These are phyloP conservation scores for Dendrocalamus latiflorus DNA, from an alignment of 202 grass and related monocot genomes.

Conservation along the genomic window DNA sequence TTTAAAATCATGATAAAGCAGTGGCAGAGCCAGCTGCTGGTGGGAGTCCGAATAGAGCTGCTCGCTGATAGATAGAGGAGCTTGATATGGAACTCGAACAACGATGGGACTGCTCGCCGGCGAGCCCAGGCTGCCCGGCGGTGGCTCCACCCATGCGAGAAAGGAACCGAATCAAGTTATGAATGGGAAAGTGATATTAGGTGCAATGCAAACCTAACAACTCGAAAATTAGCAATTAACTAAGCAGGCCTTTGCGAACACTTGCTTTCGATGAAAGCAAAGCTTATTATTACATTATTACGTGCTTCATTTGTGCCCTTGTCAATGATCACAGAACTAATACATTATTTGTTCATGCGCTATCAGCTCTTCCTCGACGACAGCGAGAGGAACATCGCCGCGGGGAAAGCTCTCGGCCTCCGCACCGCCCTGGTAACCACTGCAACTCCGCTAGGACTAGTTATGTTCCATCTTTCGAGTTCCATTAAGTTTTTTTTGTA, in stretches of 20 bases:
- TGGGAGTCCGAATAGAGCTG: too few relatives aligned
- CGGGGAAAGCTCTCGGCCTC: too few relatives aligned
- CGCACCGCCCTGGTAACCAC: slow-evolving; percentile 68
- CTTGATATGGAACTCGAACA: too few relatives aligned
- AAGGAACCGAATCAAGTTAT: not conserved
- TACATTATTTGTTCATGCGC: not conserved
- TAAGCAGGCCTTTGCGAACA: not conserved
- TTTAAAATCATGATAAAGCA: too few relatives aligned
- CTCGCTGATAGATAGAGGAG: too few relatives aligned
- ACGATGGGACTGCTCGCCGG: too few relatives aligned
- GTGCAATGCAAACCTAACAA: not conserved
- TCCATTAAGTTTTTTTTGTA: too few relatives aligned
- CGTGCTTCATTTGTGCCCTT: not conserved
- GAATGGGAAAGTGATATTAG: slow-evolving; percentile 14
- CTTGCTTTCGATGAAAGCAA: slow-evolving; percentile 12
- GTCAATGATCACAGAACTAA: not conserved
- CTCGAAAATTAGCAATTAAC: not conserved
- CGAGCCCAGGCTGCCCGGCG: too few relatives aligned
- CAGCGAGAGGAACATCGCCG: slow-evolving; percentile 94
- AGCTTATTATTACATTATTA: not conserved
- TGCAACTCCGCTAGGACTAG: not conserved
- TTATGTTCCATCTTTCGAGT: not conserved
- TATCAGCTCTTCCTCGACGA: slow-evolving; percentile 92
- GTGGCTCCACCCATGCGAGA: too few relatives aligned
- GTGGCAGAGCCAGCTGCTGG: too few relatives aligned